Conservation (phyloP, 2,329 filamentous ascomycete species). For the Hymenoscyphus fructigenus region DNA sequence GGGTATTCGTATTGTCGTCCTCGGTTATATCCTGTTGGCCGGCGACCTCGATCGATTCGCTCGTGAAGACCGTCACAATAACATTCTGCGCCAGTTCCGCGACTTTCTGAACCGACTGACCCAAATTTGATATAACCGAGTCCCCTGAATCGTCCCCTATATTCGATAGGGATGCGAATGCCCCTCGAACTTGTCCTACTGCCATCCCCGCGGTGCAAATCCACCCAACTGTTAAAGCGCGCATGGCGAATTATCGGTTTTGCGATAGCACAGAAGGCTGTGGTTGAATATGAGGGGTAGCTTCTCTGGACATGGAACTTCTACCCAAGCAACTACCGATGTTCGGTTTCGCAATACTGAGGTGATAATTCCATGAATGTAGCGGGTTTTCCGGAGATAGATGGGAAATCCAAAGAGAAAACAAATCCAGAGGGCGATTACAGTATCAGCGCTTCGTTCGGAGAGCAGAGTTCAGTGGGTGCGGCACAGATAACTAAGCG, state of each 20-base stretch:
- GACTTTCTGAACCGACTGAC: background rate
- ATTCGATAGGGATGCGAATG: slow-evolving; percentile 12
- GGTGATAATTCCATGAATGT: slow-evolving; percentile 23
- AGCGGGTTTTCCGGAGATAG: background rate
- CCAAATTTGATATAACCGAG: background rate
- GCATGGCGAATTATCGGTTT: slow-evolving; percentile 17
- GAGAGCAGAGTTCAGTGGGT: slow-evolving; percentile 8
- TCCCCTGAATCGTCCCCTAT: background rate
- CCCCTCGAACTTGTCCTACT: slow-evolving; percentile 15
- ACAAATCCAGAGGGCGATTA: background rate
- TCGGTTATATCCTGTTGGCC: background rate
- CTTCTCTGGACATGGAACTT: slow-evolving; percentile 1
- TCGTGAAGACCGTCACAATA: slow-evolving; percentile 5
- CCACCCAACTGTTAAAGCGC: slow-evolving; percentile 14
- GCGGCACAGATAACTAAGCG: slow-evolving; percentile 15
- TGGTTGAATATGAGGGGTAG: slow-evolving; percentile 6
- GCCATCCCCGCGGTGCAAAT: slow-evolving; percentile 18
- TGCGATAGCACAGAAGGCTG: slow-evolving; percentile 7
- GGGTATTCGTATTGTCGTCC: background rate
- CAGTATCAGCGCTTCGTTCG: slow-evolving; percentile 17
- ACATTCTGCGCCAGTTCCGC: slow-evolving; percentile 11
- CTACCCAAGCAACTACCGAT: slow-evolving; percentile 20
- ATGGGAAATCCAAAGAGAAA: background rate
- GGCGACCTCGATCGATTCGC: background rate
- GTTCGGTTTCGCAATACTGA: slow-evolving; percentile 13